Percentiles rank a stretch among this genome's conserved stretches.
phyloP scores from a whole-genome alignment of 2,329 filamentous ascomycete genomes.

The Beauveria varroae region DNA sequence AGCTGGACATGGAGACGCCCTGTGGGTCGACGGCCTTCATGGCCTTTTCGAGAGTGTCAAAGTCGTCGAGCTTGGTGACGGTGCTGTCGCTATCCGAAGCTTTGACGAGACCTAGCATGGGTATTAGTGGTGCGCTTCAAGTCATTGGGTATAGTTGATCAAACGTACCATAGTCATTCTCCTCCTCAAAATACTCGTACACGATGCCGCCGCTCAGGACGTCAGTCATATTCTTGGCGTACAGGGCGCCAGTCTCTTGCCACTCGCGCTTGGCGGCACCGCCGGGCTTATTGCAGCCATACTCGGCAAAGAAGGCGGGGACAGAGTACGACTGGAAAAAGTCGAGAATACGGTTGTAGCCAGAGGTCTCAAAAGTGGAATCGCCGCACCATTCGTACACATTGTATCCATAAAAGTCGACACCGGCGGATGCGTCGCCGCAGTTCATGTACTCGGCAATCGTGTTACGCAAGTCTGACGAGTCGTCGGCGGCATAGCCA shows the following conservation, averaged over 20 bases:
- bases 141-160: neutral
- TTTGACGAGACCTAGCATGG: constrained; percentile 54
- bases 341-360: constrained; percentile 72
- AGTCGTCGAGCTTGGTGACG: constrained; percentile 66
- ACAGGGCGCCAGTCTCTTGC: constrained; percentile 77
- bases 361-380: constrained; percentile 67
- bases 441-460: constrained; percentile 95
- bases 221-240: constrained; percentile 68
- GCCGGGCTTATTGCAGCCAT: constrained; percentile 74
- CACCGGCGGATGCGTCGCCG: constrained; percentile 53
- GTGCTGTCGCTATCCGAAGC: constrained; percentile 51
- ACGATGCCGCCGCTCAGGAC: constrained; percentile 96
- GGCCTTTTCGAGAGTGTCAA: constrained; percentile 60
- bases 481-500: constrained; percentile 94
- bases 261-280: constrained; percentile 65
- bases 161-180: constrained; percentile 70
- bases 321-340: constrained; percentile 88
- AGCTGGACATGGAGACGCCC: constrained; percentile 57
- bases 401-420: constrained; percentile 99
- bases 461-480: constrained; percentile 70
- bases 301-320: constrained; percentile 97
- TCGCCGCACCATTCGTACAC: constrained; percentile 98
- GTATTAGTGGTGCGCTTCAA: neutral
- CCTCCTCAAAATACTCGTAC: constrained; percentile 96
- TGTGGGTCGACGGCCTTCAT: constrained; percentile 61